Base-by-base conservation (phyloP, 1,284 basidiomycete species). In the Trichosporon coremiiforme region DNA sequence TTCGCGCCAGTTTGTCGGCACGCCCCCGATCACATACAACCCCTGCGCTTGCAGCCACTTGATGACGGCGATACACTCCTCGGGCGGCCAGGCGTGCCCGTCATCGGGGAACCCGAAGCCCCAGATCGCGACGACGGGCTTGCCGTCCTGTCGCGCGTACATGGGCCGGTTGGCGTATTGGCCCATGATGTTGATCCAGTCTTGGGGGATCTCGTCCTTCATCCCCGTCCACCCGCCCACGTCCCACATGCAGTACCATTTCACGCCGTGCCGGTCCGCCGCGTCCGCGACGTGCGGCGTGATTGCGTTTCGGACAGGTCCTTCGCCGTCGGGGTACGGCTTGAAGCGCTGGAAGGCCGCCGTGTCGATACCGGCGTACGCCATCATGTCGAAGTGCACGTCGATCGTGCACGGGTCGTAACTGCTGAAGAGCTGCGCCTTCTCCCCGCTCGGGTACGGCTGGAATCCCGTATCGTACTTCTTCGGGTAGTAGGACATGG, bases 191-290 rank as follows among this genome's bases (percentile, higher is more conserved):
- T 50, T 70, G 33, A 8, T 20, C 69, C 72, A 73, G 72, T 73
- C 72, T 7, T 50, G 53, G 31, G 65, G 65, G 12, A 73, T 55
- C 36, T 73, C 31, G 31, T 15, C 33, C 31, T 33, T 62, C 29
- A 73, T 69, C 38, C 64, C 63, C 7, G 36, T 36, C 72, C 72
- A 73, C 38, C 72, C 72, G 12, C 50, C 53, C 0, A 70, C 68
- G 31, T 73, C 72, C 63, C 71, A 73, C 72, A 73, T 73, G 66
- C 68, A 69, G 70, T 73, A 73, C 70, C 70, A 73, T 66, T 73
- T 73, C 41, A 65, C 66, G 12, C 70, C 70, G 3, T 68, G 64
- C 29, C 64, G 62, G 22, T 57, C 38, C 6, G 72, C 66, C 2
- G 72, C 72, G 20, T 64, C 60, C 41, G 33, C 38, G 7, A 73